Base-by-base conservation (phyloP, 257 asterid species). In the Solanum tarapatanum region DNA sequence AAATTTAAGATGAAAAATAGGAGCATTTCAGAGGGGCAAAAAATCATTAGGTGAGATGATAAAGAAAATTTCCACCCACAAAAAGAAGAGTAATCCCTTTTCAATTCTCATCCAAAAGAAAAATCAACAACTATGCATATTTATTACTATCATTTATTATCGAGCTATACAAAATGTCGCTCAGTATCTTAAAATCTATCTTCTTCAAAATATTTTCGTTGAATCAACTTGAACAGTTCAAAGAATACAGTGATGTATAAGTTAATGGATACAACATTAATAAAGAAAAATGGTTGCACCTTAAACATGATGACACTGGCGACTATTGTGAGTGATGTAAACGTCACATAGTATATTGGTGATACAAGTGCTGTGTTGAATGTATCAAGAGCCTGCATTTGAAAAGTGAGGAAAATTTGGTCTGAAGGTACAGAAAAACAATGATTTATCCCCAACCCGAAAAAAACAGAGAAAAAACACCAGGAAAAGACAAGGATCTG, bases 291-390 rank as follows among this genome's bases (percentile, higher is more conserved):
- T 85, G 11, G 41, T 36, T 72, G 66, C 88, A 91, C 92, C 92
- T 91, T 91, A 62, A 89, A 91, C 92, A 89, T 91, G 41, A 91
- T 91, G 55, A 89, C 89, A 9, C 92, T 91, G n/a, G 92, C 92
- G 7, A 91, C 16, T 28, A 91, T 91, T 28, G 92, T 91, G 11
- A 91, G 76, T 32, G 92, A 87, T 33, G 92, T 91, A 84, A 91
- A 91, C 88, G 30, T 91, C 2, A 89, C 92, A 86, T 91, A 91
- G 88, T 91, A 89, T 77, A 91, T 91, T 10, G 92, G 92, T 24
- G 92, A 91, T 36, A 91, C 92, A 39, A 91, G 88, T 2, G 92
- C 89, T 13, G 92, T 82, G 32, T 89, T 91, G 87, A 91, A 91
- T 41, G 91, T 91, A 79, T 91, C 92, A 45, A 89, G 90, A 36